Base-by-base conservation (phyloP, 2,329 filamentous ascomycete genomes). In the Calonectria pseudoturangicola region DNA sequence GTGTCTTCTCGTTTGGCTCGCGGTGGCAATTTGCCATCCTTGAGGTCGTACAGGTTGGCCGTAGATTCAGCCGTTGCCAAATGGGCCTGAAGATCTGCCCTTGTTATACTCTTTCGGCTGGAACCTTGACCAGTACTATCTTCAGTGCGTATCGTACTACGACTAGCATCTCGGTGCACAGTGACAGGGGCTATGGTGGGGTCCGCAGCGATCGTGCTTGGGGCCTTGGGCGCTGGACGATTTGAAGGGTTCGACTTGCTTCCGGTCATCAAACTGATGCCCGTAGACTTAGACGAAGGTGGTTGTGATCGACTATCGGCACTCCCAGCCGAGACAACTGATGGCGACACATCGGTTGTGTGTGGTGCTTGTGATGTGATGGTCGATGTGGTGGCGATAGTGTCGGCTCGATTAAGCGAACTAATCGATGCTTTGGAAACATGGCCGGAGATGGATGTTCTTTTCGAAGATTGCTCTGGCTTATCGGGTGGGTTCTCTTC, bases 171-270 rank as follows among this genome's bases (percentile, higher is more conserved):
- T 72, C 82, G 84, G 71, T 89, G 87, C 68, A 89, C 86, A 63
- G 88, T 88, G 15, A 89, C 83, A 4, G 90, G 87, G 1, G 88
- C 84, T 36, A 90, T 87, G 73, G 83, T 87, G 30, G 84, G 84
- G 25, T 86, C 85, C 4, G 84, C 83, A 7, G 84, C 80, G 2
- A 84, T 83, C n/a, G 84, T 81, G 21, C 85, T 84, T 58, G 86
- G 87, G 4, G 84, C 82, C 60, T 87, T 86, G 68, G 84, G 87
- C 1, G 86, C 82, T 71, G 86, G 86, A 3, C 82, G 80, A 68
- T 80, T 85, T 3, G 84, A 80, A 1, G 83, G 75, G 15, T 81
- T 80, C 1, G 88, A 85, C 73, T 88, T 90, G 5, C 85, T 84
- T 2, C 84, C 81, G 2, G 87, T 82, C 73, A 87, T 82, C 15